These are phyloP conservation scores for Coccomyxa sp. DNA, from an alignment of 139 green algal species.

Conservation along the genomic window DNA sequence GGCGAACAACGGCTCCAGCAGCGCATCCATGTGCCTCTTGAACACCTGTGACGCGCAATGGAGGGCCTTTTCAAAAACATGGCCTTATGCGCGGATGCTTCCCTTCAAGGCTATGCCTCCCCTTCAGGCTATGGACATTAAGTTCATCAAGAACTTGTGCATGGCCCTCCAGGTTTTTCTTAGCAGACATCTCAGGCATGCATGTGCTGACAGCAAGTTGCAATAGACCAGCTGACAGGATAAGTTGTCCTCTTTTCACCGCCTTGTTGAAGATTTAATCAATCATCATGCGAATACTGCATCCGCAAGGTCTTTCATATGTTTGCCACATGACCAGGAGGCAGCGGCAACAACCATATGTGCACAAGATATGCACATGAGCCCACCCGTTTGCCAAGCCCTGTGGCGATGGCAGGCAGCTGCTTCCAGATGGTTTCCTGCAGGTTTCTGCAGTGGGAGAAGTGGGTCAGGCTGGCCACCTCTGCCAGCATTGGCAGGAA, in stretches of 20 bases:
- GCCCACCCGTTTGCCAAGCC: slow-evolving; percentile 53
- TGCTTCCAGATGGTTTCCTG: slow-evolving; percentile 75
- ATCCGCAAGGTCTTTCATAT: too few relatives aligned
- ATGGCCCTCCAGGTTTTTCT: neutral
- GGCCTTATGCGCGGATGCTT: neutral
- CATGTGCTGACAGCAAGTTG: neutral
- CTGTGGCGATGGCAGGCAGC: slow-evolving; percentile 61
- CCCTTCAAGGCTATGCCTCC: neutral
- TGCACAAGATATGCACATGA: too few relatives aligned
- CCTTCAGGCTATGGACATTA: neutral
- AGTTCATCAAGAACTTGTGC: neutral
- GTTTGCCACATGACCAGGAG: too few relatives aligned
- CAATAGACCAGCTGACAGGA: neutral
- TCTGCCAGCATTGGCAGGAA: slow-evolving; percentile 65
- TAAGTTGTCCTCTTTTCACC: too few relatives aligned
- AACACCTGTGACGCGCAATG: slow-evolving; percentile 37
- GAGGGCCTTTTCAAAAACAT: neutral
- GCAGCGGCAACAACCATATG: too few relatives aligned
- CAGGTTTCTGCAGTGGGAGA: slow-evolving; percentile 58
- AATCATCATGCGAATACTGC: too few relatives aligned
- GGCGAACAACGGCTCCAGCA: slow-evolving; percentile 68
- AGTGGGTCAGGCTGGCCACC: slow-evolving; percentile 53
- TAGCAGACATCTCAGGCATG: neutral
- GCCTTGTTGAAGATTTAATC: too few relatives aligned
- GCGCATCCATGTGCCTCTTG: slow-evolving; percentile 71